Evolutionary conservation across 306 rosid genomes (phyloP).

Genomic region (Corylus americana): DNA sequence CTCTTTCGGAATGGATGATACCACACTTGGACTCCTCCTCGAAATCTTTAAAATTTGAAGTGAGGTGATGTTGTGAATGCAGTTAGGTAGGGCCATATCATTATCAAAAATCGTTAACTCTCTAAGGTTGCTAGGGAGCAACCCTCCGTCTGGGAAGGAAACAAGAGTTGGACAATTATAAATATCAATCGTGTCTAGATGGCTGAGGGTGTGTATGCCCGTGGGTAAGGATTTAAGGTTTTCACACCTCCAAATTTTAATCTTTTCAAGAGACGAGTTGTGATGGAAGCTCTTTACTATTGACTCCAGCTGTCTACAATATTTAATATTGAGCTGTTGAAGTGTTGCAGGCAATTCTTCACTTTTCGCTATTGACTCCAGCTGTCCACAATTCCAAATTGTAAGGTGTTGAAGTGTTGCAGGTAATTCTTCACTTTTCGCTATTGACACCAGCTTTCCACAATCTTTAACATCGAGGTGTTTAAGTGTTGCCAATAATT

Average conservation of each 20-base stretch:
- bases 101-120: not conserved
- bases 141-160: constrained; percentile 19
- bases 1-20: not conserved
- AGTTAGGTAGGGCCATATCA: not conserved
- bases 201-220: constrained; percentile 14
- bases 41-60: not conserved
- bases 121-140: constrained; percentile 1
- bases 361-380: not conserved
- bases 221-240: constrained; percentile 9
- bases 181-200: not conserved
- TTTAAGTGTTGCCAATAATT: not conserved
- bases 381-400: not conserved
- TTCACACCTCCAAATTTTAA: fast-evolving
- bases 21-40: not conserved
- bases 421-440: not conserved
- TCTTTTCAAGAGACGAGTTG: not conserved
- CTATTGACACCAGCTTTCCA: not conserved
- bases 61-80: constrained; percentile 16
- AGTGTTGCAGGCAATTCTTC: too few species aligned
- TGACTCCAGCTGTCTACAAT: too few species aligned
- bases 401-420: not conserved
- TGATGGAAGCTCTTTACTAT: not conserved
- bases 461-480: not conserved
- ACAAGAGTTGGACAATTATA: constrained; percentile 5
- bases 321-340: too few species aligned